Percentiles rank a stretch among this genome's conserved stretches.
Evolutionary conservation across 257 asterid species (phyloP).

Genomic region (Avicennia marina): DNA sequence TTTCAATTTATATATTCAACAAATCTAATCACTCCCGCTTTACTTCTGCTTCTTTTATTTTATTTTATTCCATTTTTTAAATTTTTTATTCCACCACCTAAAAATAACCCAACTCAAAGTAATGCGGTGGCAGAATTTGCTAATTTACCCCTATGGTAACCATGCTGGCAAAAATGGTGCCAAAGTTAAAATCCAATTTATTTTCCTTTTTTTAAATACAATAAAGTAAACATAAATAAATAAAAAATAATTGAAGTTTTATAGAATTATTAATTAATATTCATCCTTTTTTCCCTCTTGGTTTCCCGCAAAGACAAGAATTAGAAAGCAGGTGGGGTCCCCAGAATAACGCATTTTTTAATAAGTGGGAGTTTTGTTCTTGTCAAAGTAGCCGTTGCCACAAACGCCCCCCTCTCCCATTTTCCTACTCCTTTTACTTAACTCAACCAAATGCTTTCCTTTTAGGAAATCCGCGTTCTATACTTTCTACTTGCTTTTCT

Average conservation of each 20-base stretch:
- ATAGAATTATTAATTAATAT: background rate
- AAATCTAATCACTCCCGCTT: background rate
- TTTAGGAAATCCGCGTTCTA: slow-evolving; percentile 36
- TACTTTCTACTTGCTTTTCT: slow-evolving; percentile 10
- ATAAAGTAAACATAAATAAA: too few species aligned
- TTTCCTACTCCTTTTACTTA: background rate
- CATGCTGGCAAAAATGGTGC: background rate
- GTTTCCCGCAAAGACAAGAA: slow-evolving; percentile 38
- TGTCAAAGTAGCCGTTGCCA: slow-evolving; percentile 78
- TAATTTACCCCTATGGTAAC: background rate
- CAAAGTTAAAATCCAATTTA: background rate
- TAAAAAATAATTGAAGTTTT: background rate
- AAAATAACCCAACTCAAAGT: slow-evolving; percentile 4
- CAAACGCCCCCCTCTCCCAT: slow-evolving; percentile 10
- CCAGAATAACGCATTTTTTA: slow-evolving; percentile 12
- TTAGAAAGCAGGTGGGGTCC: slow-evolving; percentile 9
- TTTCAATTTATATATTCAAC: background rate
- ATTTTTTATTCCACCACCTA: background rate
- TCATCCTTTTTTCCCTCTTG: background rate
- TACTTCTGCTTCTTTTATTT: too few species aligned
- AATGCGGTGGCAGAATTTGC: background rate
- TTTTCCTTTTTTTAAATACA: too few species aligned
- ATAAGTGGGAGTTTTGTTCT: slow-evolving; percentile 20
- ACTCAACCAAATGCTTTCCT: too few species aligned
- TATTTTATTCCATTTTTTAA: background rate